Base-by-base conservation (phyloP, 2,329 filamentous ascomycete genomes). In the Magnaporthiopsis incrustans region DNA sequence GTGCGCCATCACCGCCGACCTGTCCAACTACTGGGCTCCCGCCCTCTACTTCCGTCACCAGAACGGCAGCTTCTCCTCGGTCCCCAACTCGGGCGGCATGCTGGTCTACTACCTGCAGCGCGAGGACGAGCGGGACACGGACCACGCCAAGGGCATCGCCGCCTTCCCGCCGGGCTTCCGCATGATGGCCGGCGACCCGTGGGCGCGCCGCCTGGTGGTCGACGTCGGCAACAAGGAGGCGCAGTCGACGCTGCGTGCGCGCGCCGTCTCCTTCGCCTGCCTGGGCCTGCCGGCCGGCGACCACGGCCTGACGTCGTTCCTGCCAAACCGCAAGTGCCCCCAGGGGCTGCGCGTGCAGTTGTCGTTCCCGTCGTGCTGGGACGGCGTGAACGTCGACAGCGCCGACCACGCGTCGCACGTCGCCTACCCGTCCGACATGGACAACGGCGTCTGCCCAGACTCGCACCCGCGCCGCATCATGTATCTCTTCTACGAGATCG, bases 401-500 rank as follows among this genome's bases (percentile, higher is more conserved):
- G 50, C 66, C 38, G 64, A 68, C 57, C 67, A 69, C 66, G 61
- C 61, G 25, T 59, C 64, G 30, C 67, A 66, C 68, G 78, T 87
- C 71, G 75, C 77, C 1, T 86, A 85, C 66, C 84, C 83, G 4
- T 72, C 70, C 60, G 71, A 68, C 3, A 68, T 77, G 35, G 79
- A 84, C 69, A 76, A 72, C 57, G 84, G 83, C 12, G 64, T 67
- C 11, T 86, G 84, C 68, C 83, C 83, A 0, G 25, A 71, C 1
- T 73, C 76, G 3, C 82, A 84, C 68, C 84, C 83, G 1, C 78
- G 79, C 10, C 83, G 83, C 63, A 75, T 86, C 30, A 77, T 84
- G 44, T 84, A 83, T 10, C 75, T 88, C 65, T 86, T 88, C 74
- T 85, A 79, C 70, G 85, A 87, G 72, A 79, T 85, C 64, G 79